These are phyloP conservation scores for Eremothecium sinecaudum DNA, from an alignment of 1,139 yeast genomes.

Conservation along the genomic window DNA sequence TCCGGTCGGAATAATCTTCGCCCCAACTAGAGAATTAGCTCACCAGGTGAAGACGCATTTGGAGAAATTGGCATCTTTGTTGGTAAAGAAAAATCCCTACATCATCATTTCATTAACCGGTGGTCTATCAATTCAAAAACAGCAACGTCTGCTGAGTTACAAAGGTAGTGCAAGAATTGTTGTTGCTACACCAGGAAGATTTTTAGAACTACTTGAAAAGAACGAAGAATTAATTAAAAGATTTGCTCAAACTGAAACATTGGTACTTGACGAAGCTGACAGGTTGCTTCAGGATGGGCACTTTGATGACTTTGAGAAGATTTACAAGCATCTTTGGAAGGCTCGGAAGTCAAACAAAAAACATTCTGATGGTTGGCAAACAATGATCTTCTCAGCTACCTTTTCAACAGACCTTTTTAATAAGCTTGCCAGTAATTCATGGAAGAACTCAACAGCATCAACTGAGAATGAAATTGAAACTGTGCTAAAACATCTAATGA, in stretches of 20 bases:
- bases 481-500: constrained; percentile 46
- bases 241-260: constrained; percentile 53
- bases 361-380: constrained; percentile 58
- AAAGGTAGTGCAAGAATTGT: constrained; percentile 62
- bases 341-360: constrained; percentile 14
- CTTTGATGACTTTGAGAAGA: constrained; percentile 83
- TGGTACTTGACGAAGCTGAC: constrained; percentile 97
- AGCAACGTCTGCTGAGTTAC: constrained; percentile 63
- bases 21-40: constrained; percentile 95
- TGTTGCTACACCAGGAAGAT: constrained; percentile 95
- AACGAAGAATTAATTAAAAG: constrained; percentile 45
- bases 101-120: constrained; percentile 79
- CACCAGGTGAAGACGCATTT: constrained; percentile 86
- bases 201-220: constrained; percentile 68
- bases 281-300: constrained; percentile 91
- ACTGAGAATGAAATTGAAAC: constrained; percentile 44
- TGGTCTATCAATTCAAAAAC: constrained; percentile 88
- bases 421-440: constrained; percentile 45
- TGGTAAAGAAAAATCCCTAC: constrained; percentile 55
- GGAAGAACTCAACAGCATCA: constrained; percentile 34
- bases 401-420: constrained; percentile 76
- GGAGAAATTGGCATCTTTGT: constrained; percentile 32
- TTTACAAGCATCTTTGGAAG: constrained; percentile 47
- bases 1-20: constrained; percentile 74
- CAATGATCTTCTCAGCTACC: constrained; percentile 89